Conservation (phyloP, 1,139 yeast species). For the Geotrichum macrosporum region DNA sequence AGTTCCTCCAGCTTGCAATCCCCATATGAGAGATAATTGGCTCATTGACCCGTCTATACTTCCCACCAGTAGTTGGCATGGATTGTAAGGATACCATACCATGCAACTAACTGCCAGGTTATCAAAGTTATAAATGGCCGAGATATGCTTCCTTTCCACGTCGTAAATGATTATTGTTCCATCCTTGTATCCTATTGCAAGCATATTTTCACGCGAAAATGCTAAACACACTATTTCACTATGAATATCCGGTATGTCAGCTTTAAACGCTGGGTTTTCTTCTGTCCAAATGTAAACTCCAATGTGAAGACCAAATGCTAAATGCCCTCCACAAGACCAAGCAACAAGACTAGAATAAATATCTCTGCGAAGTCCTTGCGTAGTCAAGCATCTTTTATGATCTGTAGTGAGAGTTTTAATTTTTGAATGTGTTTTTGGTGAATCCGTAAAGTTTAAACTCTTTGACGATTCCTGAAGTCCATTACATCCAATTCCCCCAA, state of each 20-base stretch:
- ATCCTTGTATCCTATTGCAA: constrained; percentile 56
- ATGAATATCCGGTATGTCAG: constrained; percentile 21
- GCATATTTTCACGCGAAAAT: constrained; percentile 46
- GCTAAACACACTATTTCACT: constrained; percentile 53
- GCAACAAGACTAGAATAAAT: constrained; percentile 72
- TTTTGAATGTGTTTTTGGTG: background rate
- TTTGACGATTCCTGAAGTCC: background rate
- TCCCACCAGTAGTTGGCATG: constrained; percentile 52
- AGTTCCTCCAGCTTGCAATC: background rate
- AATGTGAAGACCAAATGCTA: constrained; percentile 66
- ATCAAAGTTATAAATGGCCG: constrained; percentile 33
- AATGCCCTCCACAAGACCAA: constrained; percentile 55
- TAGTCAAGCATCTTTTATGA: constrained; percentile 56
- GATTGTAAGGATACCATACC: constrained; percentile 52
- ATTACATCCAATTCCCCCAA: background rate
- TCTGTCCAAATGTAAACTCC: constrained; percentile 65
- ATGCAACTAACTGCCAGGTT: constrained; percentile 53
- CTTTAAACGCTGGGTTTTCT: constrained; percentile 42
- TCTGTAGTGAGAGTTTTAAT: constrained; percentile 16
- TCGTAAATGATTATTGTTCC: constrained; percentile 48
- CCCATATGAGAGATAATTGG: constrained; percentile 38
- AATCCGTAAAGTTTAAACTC: background rate
- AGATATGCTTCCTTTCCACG: constrained; percentile 21
- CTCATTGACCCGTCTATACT: constrained; percentile 65
- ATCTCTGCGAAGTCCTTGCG: constrained; percentile 72